Conservation (phyloP, 2,329 filamentous ascomycete genomes). For the Lachnellula arida region DNA sequence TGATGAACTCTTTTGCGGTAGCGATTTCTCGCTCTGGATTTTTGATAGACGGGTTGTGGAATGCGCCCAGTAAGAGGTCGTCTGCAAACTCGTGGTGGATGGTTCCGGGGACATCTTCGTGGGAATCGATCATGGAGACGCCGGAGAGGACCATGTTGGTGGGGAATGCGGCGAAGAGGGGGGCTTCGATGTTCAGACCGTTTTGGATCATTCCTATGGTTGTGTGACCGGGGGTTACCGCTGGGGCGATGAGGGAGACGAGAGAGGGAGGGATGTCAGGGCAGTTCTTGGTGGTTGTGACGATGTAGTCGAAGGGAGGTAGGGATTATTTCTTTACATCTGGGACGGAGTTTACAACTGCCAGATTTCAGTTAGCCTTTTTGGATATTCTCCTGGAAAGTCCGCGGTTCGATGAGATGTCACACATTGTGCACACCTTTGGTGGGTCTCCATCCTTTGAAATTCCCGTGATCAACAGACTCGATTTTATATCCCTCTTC, state of each 20-base stretch:
- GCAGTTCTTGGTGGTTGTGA: conserved; percentile 14
- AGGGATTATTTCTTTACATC: conserved; percentile 34
- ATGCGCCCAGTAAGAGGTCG: conserved; percentile 13
- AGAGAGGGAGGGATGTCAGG: conserved; percentile 32
- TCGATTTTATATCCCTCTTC: conserved; percentile 20
- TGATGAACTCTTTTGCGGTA: conserved; percentile 10
- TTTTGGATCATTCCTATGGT: conserved; percentile 19
- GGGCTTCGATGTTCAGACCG: conserved; percentile 18
- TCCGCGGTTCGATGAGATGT: no score
- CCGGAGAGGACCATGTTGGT: conserved; percentile 17
- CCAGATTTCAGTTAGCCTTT: not conserved
- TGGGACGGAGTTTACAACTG: conserved; percentile 40
- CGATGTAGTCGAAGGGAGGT: conserved; percentile 10
- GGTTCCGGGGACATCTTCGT: conserved; percentile 9
- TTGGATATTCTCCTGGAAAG: not conserved
- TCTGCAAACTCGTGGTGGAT: conserved; percentile 19
- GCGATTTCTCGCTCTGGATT: conserved; percentile 7
- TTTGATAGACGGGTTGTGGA: conserved; percentile 11
- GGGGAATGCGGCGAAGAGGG: conserved; percentile 17
- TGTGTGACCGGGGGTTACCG: conserved; percentile 17
- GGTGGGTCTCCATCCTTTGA: conserved; percentile 4
- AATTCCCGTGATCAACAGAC: conserved; percentile 18
- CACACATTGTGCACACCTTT: not conserved
- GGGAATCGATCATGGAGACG: conserved; percentile 19
- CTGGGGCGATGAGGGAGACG: conserved; percentile 12